phyloP scores from a whole-genome alignment of 2,329 filamentous ascomycete species.

The Aureobasidium namibiae region DNA sequence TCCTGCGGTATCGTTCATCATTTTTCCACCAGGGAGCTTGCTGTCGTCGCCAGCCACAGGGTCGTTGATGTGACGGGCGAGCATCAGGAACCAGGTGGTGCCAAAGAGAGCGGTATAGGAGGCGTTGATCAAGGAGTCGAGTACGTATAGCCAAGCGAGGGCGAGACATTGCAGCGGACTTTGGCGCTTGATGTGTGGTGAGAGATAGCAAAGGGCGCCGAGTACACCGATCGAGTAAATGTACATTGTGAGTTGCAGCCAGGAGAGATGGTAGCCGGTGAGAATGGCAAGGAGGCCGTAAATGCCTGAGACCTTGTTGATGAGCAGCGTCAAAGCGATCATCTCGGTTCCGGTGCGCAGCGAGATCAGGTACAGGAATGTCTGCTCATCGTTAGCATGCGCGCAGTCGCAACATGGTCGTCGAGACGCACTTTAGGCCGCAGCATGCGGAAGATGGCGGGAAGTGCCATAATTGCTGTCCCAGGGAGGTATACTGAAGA shows the following conservation, averaged over 20 bases:
- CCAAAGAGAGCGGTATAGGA: slow-evolving; percentile 77
- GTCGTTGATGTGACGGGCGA: slow-evolving; percentile 48
- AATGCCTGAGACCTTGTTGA: slow-evolving; percentile 88
- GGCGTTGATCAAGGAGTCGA: slow-evolving; percentile 76
- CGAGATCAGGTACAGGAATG: slow-evolving; percentile 74
- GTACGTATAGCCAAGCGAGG: slow-evolving; percentile 75
- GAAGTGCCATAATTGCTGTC: slow-evolving; percentile 13
- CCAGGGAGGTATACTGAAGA: background rate
- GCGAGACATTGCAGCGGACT: slow-evolving; percentile 70
- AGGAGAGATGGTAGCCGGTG: slow-evolving; percentile 75
- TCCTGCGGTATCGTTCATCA: slow-evolving; percentile 54
- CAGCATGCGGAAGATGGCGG: slow-evolving; percentile 17
- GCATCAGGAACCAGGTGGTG: slow-evolving; percentile 75
- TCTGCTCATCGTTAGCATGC: background rate
- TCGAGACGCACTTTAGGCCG: slow-evolving; percentile 10
- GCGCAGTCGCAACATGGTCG: background rate
- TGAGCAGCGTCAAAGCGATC: slow-evolving; percentile 70
- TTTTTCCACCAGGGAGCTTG: slow-evolving; percentile 43
- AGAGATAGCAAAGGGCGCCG: slow-evolving; percentile 57
- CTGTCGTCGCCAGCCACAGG: slow-evolving; percentile 17
- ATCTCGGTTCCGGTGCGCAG: slow-evolving; percentile 80
- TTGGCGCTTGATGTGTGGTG: slow-evolving; percentile 72
- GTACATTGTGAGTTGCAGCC: slow-evolving; percentile 83
- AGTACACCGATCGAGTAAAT: slow-evolving; percentile 74
- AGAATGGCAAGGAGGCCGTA: slow-evolving; percentile 85